Evolutionary conservation across 192 early-diverging fungal species (phyloP).

Genomic region (Entomortierella chlamydospora): DNA sequence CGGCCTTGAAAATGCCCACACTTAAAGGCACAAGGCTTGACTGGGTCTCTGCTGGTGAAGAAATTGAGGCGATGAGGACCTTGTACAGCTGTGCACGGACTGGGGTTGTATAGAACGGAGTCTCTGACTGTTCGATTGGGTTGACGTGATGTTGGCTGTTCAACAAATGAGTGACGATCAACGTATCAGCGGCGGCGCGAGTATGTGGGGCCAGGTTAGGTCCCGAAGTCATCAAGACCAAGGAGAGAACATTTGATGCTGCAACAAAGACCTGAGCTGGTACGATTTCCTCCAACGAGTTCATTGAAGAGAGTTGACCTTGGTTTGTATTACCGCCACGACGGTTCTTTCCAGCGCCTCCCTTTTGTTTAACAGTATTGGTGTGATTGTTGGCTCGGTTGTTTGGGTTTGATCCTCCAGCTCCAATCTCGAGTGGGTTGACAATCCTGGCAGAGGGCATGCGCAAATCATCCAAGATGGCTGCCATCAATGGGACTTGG

Average conservation of each 20-base stretch:
- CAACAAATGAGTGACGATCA: constrained; percentile 43
- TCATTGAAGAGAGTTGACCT: constrained; percentile 8
- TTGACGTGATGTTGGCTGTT: constrained; percentile 51
- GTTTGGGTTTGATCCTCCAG: constrained; percentile 29
- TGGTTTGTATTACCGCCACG: constrained; percentile 23
- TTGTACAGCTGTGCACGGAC: constrained; percentile 43
- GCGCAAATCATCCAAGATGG: constrained; percentile 55
- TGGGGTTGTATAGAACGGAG: constrained; percentile 27
- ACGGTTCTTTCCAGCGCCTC: constrained; percentile 49
- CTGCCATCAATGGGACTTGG: constrained; percentile 52
- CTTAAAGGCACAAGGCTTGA: constrained; percentile 45
- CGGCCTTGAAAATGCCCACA: constrained; percentile 46
- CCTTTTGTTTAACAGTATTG: constrained; percentile 43
- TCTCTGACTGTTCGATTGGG: constrained; percentile 44
- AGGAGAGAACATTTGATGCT: constrained; percentile 31
- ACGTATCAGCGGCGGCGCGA: constrained; percentile 43
- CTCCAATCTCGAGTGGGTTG: constrained; percentile 42
- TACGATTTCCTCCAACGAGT: constrained; percentile 39
- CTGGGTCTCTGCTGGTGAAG: constrained; percentile 45
- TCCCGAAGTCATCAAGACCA: constrained; percentile 36
- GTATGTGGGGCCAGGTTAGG: constrained; percentile 39
- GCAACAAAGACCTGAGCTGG: constrained; percentile 30
- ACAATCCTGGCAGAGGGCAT: constrained; percentile 39
- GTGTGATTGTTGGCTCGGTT: constrained; percentile 45
- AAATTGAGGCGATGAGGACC: constrained; percentile 32